Evolutionary conservation across 1,139 yeast genomes (phyloP).

Genomic region (Suhomyces yuchorum): DNA sequence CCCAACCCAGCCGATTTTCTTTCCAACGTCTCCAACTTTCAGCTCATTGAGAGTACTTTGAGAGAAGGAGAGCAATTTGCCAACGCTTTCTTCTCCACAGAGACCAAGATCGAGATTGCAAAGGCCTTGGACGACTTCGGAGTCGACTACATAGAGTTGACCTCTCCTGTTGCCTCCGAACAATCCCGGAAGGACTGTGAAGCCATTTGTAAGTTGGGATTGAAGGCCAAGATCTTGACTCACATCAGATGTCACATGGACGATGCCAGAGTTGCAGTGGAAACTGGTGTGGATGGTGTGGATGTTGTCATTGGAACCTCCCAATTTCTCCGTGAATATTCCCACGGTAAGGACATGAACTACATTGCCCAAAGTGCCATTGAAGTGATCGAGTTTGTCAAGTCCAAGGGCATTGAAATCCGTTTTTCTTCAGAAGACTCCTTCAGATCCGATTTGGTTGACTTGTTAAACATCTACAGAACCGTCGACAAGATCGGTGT

Average conservation of each 20-base stretch:
- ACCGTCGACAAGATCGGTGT: slow-evolving; percentile 98
- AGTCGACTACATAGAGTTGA: slow-evolving; percentile 94
- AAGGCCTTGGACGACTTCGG: slow-evolving; percentile 97
- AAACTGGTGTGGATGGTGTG: slow-evolving; percentile 98
- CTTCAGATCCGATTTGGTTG: slow-evolving; percentile 95
- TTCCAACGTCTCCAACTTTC: slow-evolving; percentile 87
- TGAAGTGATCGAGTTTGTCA: slow-evolving; percentile 96
- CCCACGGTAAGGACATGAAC: slow-evolving; percentile 98
- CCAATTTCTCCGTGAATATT: slow-evolving; percentile 88
- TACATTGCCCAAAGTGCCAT: slow-evolving; percentile 95
- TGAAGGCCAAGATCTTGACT: slow-evolving; percentile 88
- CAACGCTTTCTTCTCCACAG: slow-evolving; percentile 92
- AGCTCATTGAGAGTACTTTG: slow-evolving; percentile 90
- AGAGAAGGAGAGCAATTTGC: slow-evolving; percentile 99
- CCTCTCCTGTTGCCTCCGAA: slow-evolving; percentile 97
- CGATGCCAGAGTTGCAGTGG: slow-evolving; percentile 95
- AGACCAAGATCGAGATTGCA: slow-evolving; percentile 95
- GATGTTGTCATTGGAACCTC: slow-evolving; percentile 98
- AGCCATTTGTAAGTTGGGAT: slow-evolving; percentile 95
- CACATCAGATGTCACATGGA: slow-evolving; percentile 99
- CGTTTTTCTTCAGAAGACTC: slow-evolving; percentile 97
- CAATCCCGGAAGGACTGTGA: slow-evolving; percentile 93
- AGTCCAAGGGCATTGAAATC: slow-evolving; percentile 95
- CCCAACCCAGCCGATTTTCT: slow-evolving; percentile 92
- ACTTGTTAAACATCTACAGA: slow-evolving; percentile 89